Evolutionary conservation across 1,139 yeast species (phyloP), one percentile per base, ranked within the genome.

Genomic region (Hyphopichia buzzinii): DNA sequence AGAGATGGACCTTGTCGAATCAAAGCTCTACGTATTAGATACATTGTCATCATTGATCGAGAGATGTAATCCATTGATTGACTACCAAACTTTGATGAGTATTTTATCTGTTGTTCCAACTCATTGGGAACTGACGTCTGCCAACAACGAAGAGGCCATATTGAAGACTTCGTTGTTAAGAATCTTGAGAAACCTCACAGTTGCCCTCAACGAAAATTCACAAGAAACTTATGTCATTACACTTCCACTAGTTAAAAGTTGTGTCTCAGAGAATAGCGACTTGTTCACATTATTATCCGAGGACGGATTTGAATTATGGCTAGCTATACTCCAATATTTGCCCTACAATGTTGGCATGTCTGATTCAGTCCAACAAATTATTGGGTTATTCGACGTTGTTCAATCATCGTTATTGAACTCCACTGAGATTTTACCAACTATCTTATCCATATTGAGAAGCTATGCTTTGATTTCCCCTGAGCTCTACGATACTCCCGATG

Each of bases 281-380:
- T 68, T 71, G 38, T 81, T 81, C 45, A 67, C 81, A 2, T 67
- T 86, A 35, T 58, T 92, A 8, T 71, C 84, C 21, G 97, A 92
- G 52, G 98, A 92, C 58, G 97, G 95, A 0, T 79, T 79, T 50
- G 95, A 87, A 36, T 64, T 92, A 35, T 90, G 97, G 97, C 66
- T 77, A 27, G 72, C 84, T 0, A 54, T 88, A 3, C 58, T 90
- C 35, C 85, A 81, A 41, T 81, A 82, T 36, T 57, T 62, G 33
- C 80, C 80, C 1, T 36, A 52, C 17, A 47, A 48, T 14, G 44
- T 48, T 2, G 53, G 48, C 26, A 54, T 48, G 15, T 47, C 49
- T 16, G 49, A 54, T 4, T 47, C 50, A 30, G 60, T 74, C 5
- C 58, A 66, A 13, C 61, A 65, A 25, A 63, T 87, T 22, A 50